Base-by-base conservation (phyloP, 768 basidiomycete genomes). In the Guyanaporus albipodus region DNA sequence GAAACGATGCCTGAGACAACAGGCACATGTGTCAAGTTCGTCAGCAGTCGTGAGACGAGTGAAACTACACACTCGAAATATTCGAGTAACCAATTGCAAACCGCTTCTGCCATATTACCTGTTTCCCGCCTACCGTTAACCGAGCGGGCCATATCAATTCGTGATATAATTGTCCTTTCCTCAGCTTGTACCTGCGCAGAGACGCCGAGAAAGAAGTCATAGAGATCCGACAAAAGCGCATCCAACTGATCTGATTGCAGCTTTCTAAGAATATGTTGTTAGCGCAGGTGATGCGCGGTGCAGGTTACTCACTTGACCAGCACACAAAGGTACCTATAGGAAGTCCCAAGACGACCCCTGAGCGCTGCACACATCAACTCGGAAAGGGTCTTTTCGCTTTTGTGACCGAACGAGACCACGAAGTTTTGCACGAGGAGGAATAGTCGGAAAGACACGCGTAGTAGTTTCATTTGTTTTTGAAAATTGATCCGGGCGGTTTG, bases 361-460 rank as follows among this genome's bases (percentile, higher is more conserved):
- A 84, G 50, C 19, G 71, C 62, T 8, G 66, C 57, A n/a, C 70
- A 62, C 67, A 83, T 76, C 27, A 77, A 54, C 19, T 74, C 71
- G 39, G 61, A 66, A 44, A 56, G 55, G 24, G 35, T 61, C 46
- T 60, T 49, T 40, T 66, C 61, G 21, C 62, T 66, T 53, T 69
- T 76, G 53, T 75, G 70, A 7, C 76, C 79, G 19, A 72, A 60
- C 4, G 60, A 53, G 15, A 63, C 50, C 59, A 83, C 68, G 31
- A 77, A 74, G 4, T 54, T 49, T 38, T 77, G 75, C 0, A 82
- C 59, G 1, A 66, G 54, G 9, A 67, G 58, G 41, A 83, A 56
- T 15, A 84, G 41, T 15, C 67, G 62, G 50, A 82, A 79, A 7
- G 73, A 78, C 2, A 81, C 54, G 2, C 77, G 74, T 33, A 79